phyloP scores from a whole-genome alignment of 1,284 basidiomycete species.

The Moniliella sp. region DNA sequence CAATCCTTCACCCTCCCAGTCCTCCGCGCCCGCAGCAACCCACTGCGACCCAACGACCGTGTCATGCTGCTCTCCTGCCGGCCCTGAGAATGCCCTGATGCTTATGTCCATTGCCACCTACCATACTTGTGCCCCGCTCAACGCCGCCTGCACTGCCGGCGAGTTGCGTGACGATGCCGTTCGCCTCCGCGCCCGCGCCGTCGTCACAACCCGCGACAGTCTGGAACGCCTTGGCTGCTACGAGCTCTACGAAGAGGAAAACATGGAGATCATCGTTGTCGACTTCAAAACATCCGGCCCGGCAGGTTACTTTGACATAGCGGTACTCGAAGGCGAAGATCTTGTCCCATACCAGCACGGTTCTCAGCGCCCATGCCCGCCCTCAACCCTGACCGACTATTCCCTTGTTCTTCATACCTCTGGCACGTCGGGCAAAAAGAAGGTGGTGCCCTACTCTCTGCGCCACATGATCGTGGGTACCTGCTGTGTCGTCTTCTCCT shows the following conservation, averaged over 20 bases:
- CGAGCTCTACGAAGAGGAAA: conserved; percentile 15
- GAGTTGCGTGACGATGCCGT: conserved; percentile 30
- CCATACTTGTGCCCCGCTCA: conserved; percentile 32
- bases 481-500: conserved; percentile 27
- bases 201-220: conserved; percentile 26
- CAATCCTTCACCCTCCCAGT: conserved; percentile 19
- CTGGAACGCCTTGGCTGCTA: conserved; percentile 22
- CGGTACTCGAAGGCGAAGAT: conserved; percentile 9
- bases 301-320: conserved; percentile 29
- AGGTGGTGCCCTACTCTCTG: conserved; percentile 32
- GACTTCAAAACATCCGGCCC: conserved; percentile 18
- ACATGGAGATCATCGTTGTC: conserved; percentile 31
- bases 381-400: conserved; percentile 20
- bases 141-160: conserved; percentile 28
- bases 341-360: conserved; percentile 6
- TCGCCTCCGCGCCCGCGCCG: conserved; percentile 27
- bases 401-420: conserved; percentile 31
- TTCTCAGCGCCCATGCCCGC: conserved; percentile 9
- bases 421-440: conserved; percentile 33
- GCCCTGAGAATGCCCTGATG: conserved; percentile 28
- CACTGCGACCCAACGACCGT: conserved; percentile 25
- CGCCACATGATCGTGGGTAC: conserved; percentile 31
- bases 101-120: conserved; percentile 26
- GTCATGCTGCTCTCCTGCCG: conserved; percentile 33
- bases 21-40: conserved; percentile 5